A percentile compares a stretch with the other conserved stretches of the same genome.
These are phyloP conservation scores for Claviceps maximensis DNA, from an alignment of 2,329 filamentous ascomycete genomes.

Conservation along the genomic window DNA sequence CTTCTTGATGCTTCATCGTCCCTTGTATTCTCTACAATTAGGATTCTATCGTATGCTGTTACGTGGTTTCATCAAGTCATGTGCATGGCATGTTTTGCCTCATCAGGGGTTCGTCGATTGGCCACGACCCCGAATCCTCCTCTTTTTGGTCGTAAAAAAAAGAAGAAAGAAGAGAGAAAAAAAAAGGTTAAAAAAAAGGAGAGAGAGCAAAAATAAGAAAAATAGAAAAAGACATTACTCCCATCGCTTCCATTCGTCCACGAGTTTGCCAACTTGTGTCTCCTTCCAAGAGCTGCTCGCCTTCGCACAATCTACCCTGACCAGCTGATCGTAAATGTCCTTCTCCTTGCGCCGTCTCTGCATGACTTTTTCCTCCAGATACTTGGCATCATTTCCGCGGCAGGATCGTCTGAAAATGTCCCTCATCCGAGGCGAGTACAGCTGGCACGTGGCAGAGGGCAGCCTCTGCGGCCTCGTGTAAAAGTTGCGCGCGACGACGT, in stretches of 20 bases:
- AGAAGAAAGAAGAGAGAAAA: background rate
- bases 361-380: constrained; percentile 42
- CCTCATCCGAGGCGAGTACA: constrained; percentile 73
- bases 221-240: constrained; percentile 24
- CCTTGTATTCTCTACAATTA: no score
- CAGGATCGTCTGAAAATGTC: constrained; percentile 56
- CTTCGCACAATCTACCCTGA: constrained; percentile 25
- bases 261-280: constrained; percentile 32
- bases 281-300: constrained; percentile 25
- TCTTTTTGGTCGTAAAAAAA: background rate
- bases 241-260: constrained; percentile 45
- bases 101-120: no score
- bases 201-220: background rate
- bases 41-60: no score
- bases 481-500: constrained; percentile 51
- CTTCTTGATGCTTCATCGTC: no score
- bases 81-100: no score
- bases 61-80: no score
- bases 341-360: constrained; percentile 48
- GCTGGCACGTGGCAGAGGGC: constrained; percentile 50
- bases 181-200: background rate
- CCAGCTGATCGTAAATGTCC: constrained; percentile 42
- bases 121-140: no score
- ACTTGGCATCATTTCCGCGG: constrained; percentile 50
- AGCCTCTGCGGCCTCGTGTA: constrained; percentile 45